Base-by-base conservation (phyloP, 2,329 filamentous ascomycete genomes). In the Alternaria ventricosa region DNA sequence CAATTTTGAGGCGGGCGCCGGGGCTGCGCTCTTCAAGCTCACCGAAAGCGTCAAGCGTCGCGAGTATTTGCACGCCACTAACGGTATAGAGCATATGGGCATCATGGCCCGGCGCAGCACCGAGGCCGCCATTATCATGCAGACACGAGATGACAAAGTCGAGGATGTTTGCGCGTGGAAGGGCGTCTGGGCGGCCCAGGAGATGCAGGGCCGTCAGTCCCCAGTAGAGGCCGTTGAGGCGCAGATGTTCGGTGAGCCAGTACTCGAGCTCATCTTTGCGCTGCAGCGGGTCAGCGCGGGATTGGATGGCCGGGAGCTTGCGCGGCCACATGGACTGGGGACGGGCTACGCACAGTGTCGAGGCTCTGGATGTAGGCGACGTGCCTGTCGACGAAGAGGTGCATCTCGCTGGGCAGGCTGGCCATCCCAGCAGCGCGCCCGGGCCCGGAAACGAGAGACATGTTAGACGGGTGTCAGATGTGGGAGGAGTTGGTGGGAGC, bases 181-280 rank as follows among this genome's bases (percentile, higher is more conserved):
- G 87, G 4, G 91, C 93, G 66, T 96, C 89, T 1, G 94, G 93
- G 60, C 87, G 90, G 53, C 90, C 88, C 63, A 99, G 88, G 27
- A 98, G 86, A 83, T 97, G 92, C 44, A 98, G 87, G 7, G 95
- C 91, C 7, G 90, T 96, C 61, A 99, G 83, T 13, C 96, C 96
- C 96, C 96, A 99, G 82, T 99, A 99, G 51, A 99, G 88, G 47
- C 96, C 96, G 79, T 96, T 97, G 61, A 99, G 87, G 65, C 96
- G 93, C 70, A 99, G 86, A 79, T 99, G 96, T 82, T 99, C 95
- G 13, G 96, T 99, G 78, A 98, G 86, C 92, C 95, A 97, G 84
- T 98, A 99, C 80, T 97, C 94, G 73, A 97, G 90, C 82, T 97
- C 93, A 85, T 98, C 94, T 83, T 92, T 94, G 78, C 92, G 90